A percentile compares a stretch with the other conserved stretches of the same genome.
These are phyloP conservation scores for Dunaliella salina DNA, from an alignment of 163 green algal species.

Conservation along the genomic window DNA sequence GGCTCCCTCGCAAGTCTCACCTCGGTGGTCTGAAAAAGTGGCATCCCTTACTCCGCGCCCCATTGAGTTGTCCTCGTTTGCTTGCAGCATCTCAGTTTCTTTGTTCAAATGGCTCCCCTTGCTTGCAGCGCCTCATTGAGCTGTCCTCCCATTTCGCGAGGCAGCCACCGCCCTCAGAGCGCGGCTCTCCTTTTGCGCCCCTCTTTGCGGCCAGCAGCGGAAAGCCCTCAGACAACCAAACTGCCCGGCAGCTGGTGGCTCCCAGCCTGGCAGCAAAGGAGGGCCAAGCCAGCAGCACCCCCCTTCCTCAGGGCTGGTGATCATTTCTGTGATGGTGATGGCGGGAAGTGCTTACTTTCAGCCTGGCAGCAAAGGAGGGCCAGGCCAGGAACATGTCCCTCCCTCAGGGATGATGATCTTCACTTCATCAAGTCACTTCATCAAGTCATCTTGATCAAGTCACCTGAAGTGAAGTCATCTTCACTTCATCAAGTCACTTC, in stretches of 20 bases:
- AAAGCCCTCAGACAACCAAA: neutral
- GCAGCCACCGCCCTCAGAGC: conserved; percentile 20
- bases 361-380: neutral
- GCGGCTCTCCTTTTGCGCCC: conserved; percentile 42
- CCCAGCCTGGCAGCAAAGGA: neutral
- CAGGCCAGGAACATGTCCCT: neutral
- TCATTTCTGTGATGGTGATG: too few species aligned
- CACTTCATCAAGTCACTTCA: too few species aligned
- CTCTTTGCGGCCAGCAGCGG: conserved; percentile 25
- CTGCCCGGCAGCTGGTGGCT: neutral
- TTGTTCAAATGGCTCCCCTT: too few species aligned
- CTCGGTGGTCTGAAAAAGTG: too few species aligned
- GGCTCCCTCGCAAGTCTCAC: too few species aligned
- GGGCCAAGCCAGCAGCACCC: neutral
- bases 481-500: too few species aligned
- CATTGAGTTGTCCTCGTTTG: neutral
- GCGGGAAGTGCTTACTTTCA: neutral
- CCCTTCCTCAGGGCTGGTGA: neutral
- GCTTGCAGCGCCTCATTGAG: conserved; percentile 31
- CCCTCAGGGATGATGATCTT: neutral
- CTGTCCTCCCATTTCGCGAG: conserved; percentile 32
- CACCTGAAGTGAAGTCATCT: too few species aligned
- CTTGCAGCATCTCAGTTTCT: neutral
- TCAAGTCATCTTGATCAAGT: too few species aligned
- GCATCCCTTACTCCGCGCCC: too few species aligned